Evolutionary conservation across 1,284 basidiomycete genomes (phyloP), one percentile per base, ranked within the genome.

Genomic region (Paramarasmius palmivorus): DNA sequence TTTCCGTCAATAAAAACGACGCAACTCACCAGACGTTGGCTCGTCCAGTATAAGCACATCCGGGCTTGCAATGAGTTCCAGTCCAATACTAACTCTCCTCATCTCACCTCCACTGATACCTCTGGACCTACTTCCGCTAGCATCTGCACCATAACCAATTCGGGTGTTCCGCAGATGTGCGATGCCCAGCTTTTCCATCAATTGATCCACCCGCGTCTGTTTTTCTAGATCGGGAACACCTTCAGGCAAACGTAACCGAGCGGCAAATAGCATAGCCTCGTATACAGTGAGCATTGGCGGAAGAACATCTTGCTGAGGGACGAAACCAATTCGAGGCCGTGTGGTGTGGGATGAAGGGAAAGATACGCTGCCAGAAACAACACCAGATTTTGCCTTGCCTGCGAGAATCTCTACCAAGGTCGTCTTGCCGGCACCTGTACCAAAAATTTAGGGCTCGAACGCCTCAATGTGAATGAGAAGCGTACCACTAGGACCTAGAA

Each of bases 21-120:
- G 39, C 23, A 10, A 57, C 73, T 66, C 5, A 83, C 88, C 78
- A 38, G 92, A 87, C 1, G 90, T 92, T 6, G 91, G 90, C 63
- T 92, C 92, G 66, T 95, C 93, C 22, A 94, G 75, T 23, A 94
- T 82, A 41, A 95, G 69, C 6, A 95, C 78, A 62, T 92, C 90
- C 0, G 92, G 92, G 32, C 82, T 75, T 0, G 89, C 86, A 49
- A 95, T 87, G 22, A 94, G 75, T 63, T 93, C 89, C 52, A 93
- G 76, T 7, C 93, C 92, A 55, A 95, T 94, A 50, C 84, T 89
- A 15, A 95, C 84, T 39, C 93, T 77, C 39, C 91, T 79, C 75
- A 89, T 90, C 70, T 95, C 92, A 19, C 92, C 92, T 14, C 92
- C 93, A 54, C 88, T 91, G 41, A 95, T 93, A 1, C 92, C 89